A percentile compares a stretch with the other conserved stretches of the same genome.
Evolutionary conservation across 1,284 basidiomycete genomes (phyloP).

Genomic region (Caloboletus firmus): DNA sequence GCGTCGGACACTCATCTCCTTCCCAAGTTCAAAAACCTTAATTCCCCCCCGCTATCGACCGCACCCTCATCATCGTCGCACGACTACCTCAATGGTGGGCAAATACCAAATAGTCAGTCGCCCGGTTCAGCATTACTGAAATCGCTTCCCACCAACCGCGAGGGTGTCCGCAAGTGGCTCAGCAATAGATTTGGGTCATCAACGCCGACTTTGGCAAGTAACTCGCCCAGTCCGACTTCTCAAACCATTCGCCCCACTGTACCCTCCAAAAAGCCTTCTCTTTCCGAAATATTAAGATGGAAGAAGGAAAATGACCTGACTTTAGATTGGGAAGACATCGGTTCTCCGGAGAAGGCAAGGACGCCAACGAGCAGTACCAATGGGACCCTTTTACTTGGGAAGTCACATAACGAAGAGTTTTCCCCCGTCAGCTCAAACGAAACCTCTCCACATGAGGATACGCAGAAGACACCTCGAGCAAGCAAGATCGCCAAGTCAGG

Average conservation of each 20-base stretch:
- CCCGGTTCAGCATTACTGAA: conserved; percentile 46
- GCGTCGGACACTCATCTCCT: conserved; percentile 64
- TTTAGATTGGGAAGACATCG: conserved; percentile 65
- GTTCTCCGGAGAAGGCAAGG: conserved; percentile 42
- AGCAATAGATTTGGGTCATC: conserved; percentile 54
- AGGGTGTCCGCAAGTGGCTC: conserved; percentile 76
- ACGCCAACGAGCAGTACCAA: conserved; percentile 50
- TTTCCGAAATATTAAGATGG: conserved; percentile 58
- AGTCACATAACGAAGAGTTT: conserved; percentile 24
- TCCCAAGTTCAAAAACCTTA: conserved; percentile 46
- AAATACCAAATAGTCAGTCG: conserved; percentile 38
- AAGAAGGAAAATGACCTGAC: conserved; percentile 55
- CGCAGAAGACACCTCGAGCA: conserved; percentile 32
- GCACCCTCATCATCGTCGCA: conserved; percentile 49
- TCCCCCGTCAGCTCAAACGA: conserved; percentile 29
- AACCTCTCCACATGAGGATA: conserved; percentile 26
- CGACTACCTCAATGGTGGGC: conserved; percentile 49
- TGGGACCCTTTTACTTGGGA: conserved; percentile 39
- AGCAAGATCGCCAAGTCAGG: conserved; percentile 36
- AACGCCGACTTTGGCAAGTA: conserved; percentile 42
- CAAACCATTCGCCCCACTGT: conserved; percentile 28
- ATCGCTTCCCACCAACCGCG: conserved; percentile 63
- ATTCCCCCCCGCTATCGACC: conserved; percentile 43
- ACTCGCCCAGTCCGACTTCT: conserved; percentile 36
- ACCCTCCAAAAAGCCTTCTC: conserved; percentile 56